Evolutionary conservation across 306 rosid species (phyloP), one percentile per base, ranked within the genome.

Genomic region (Citrullus amarus): DNA sequence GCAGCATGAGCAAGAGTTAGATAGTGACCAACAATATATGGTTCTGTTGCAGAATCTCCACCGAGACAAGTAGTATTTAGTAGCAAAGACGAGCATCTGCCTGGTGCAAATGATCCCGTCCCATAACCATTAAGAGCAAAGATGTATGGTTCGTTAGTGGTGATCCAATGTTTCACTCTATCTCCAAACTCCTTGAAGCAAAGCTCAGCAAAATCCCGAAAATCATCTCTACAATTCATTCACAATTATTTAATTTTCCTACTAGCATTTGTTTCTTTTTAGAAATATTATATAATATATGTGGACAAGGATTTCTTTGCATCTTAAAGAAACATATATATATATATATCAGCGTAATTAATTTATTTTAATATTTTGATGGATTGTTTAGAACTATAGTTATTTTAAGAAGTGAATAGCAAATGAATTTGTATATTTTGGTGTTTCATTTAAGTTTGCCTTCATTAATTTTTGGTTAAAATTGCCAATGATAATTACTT

Each of bases 11-110:
- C 83, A 50, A 92, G 97, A 44, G 89, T 82, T 17, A 63, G 79
- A 59, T 92, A 25, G 53, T 92, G 97, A 4, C 87, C 1, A 12
- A 85, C 93, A 36, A 87, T 9, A 69, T 92, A 92, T 0, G 96
- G 93, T 58, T 89, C 92, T 0, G 43, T 82, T 4, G 84, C 88
- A 5, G 97, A 87, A 72, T 91, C 75, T 9, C 92, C 92, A 5
- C 76, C 83, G 0, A 78, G 78, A 83, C 93, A 91, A 4, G 77
- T 86, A 15, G 54, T 84, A 22, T 0, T 22, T 14, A 77, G 77
- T 16, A 63, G 48, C 93, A 87, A 82, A 12, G 53, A 46, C 0
- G 93, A 91, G 68, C 96, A 91, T 18, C 92, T 72, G 18, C 87
- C 89, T 0, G 91, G 91, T n/a, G 93, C 87, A 0, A 14, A 13